A percentile compares a stretch with the other conserved stretches of the same genome.
Evolutionary conservation across 2,329 filamentous ascomycete genomes (phyloP).

Genomic region (Neodidymelliopsis sp.): DNA sequence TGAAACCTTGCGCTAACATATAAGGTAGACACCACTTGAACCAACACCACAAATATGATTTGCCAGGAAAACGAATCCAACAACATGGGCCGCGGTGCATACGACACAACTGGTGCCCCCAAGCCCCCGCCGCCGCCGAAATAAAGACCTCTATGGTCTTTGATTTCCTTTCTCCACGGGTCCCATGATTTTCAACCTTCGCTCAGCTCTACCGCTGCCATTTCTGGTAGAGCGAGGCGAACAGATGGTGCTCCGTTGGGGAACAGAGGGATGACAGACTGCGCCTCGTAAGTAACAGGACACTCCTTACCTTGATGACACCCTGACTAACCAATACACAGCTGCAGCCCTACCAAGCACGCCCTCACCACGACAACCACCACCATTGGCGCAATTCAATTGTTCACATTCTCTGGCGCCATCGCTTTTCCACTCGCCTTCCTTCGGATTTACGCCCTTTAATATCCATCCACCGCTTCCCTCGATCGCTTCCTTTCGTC

Average conservation of each 20-base stretch:
- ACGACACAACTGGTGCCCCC: slow-evolving; percentile 59
- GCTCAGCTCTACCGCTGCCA: slow-evolving; percentile 6
- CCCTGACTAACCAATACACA: slow-evolving; percentile 39
- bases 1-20: slow-evolving; percentile 39
- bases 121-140: slow-evolving; percentile 54
- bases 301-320: slow-evolving; percentile 36
- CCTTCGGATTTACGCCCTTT: slow-evolving; percentile 45
- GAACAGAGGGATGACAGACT: slow-evolving; percentile 42
- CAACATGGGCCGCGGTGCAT: slow-evolving; percentile 59
- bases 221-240: slow-evolving; percentile 13
- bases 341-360: slow-evolving; percentile 37
- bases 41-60: slow-evolving; percentile 50
- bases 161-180: slow-evolving; percentile 6
- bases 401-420: slow-evolving; percentile 15
- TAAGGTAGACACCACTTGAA: slow-evolving; percentile 38
- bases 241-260: slow-evolving; percentile 36
- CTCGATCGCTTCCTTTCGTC: slow-evolving; percentile 41
- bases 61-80: slow-evolving; percentile 50
- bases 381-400: slow-evolving; percentile 19
- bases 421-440: slow-evolving; percentile 21
- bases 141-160: slow-evolving; percentile 32
- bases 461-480: slow-evolving; percentile 46
- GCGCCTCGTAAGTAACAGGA: slow-evolving; percentile 45
- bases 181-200: slow-evolving; percentile 8
- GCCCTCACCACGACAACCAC: slow-evolving; percentile 22